Base-by-base conservation (phyloP, 2,329 filamentous ascomycete genomes). In the Thielaviopsis euricoi region DNA sequence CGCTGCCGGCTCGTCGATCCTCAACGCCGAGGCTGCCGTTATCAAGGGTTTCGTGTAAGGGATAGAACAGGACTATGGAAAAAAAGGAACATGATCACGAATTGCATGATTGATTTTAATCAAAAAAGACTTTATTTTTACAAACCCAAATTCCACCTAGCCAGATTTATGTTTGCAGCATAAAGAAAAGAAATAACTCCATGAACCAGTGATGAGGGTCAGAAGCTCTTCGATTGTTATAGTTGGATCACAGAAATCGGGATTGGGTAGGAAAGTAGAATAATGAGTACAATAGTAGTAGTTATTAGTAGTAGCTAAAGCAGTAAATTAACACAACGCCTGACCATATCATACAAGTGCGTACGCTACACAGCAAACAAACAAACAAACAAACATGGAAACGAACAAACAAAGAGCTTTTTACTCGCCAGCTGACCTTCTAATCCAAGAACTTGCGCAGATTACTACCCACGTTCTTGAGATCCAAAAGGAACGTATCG, bases 11-110 rank as follows among this genome's bases (percentile, higher is more conserved):
- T 94, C 89, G 1, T 95, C 88, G 33, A 95, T 97, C 71, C 71
- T 97, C 65, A 97, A 97, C 66, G 89, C 90, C 26, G 91, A 96
- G 71, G 89, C 89, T 26, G 89, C 89, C 23, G 83, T 95, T 12
- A 79, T 96, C 63, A 94, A 95, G 75, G 91, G 90, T 5, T 88
- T 85, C 66, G 77, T 90, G 62, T 89, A 76, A 70, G 55, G 19
- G 40, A 17, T 52, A 46, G 21, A 13, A 23, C 19, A 19, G 21
- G n/a, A 49, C 37, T 26, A 25, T 53, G 23, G 50, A 43, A 17
- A 53, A 53, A 53, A 54, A 25, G 13, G 22, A 19, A 43, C 15
- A 54, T 23, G 17, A 10, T 33, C 37, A 54, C 37, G 37, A 43
- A 17, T n/a, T 43, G 37, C 37, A 43, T 43, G 37, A 43, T 43